Base-by-base conservation (phyloP, 192 early-diverging fungal genomes). In the Podila verticillata region DNA sequence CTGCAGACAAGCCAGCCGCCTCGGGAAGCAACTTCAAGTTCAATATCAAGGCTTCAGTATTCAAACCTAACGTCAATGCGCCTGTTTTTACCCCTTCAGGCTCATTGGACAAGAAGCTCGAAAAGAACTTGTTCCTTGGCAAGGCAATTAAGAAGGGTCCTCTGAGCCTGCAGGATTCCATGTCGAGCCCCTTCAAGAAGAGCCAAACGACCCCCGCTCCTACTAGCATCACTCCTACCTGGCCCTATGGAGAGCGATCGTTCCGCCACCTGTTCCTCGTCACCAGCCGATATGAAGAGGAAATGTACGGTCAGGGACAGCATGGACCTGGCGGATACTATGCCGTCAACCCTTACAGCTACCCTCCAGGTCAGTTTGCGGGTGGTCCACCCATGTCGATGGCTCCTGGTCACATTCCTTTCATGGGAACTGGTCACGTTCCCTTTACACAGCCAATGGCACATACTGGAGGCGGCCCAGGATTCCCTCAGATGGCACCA, bases 61-160 rank as follows among this genome's bases (percentile, higher is more conserved):
- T 93, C 82, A 95, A 93, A 73, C 93, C 93, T 29, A 95, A 91
- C 60, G 90, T 87, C 31, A 69, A 86, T 20, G 93, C 93, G 1
- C 64, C 89, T 24, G 83, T 87, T 13, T 93, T 95, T 83, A 89
- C 91, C 39, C 93, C 93, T 32, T 92, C 89, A 57, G 72, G 77
- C 30, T 57, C 34, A 39, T 68, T 66, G 26, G 57, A 72, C 57
- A 80, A 70, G 48, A 83, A 85, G 61, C 28, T 34, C 6, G 66
- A 74, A 22, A 70, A 78, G 56, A 78, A 78, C 34, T 7, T 65
- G 36, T 74, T 74, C 61, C 74, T 83, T 56, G 63, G 68, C 24
- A 66, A 69, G 31, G 8, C 34, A n/a, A 44, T 73, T 47, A 73
- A 70, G 36, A 74, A 72, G 77, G 83, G 70, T 69, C 51, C 65